These are phyloP conservation scores for Trichoderma sp. DNA, from an alignment of 2,329 filamentous ascomycete genomes.

Conservation along the genomic window DNA sequence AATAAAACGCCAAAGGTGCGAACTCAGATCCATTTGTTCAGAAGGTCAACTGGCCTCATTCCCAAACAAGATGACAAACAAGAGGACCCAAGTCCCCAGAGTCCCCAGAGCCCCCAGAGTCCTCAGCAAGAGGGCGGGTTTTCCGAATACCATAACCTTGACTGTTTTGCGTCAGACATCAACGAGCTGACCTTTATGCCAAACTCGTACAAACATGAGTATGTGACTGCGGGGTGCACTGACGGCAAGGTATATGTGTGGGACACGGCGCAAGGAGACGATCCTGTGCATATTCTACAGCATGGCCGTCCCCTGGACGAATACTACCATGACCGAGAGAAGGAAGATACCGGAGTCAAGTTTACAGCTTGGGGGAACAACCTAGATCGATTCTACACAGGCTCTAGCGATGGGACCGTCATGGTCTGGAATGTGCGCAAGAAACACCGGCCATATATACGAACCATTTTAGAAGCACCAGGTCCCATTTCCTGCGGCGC, in stretches of 20 bases:
- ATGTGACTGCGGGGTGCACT: slow-evolving; percentile 60
- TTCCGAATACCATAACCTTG: slow-evolving; percentile 51
- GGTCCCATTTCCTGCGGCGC: slow-evolving; percentile 57
- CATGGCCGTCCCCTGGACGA: slow-evolving; percentile 49
- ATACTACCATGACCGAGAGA: slow-evolving; percentile 45
- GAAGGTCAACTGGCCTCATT: slow-evolving; percentile 9
- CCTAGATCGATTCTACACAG: slow-evolving; percentile 58
- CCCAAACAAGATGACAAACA: not conserved
- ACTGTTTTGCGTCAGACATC: slow-evolving; percentile 59
- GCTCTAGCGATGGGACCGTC: slow-evolving; percentile 60
- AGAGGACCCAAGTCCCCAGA: not conserved
- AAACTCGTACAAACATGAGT: slow-evolving; percentile 49
- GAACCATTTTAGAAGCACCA: slow-evolving; percentile 52
- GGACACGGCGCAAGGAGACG: slow-evolving; percentile 57
- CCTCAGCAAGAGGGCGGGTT: slow-evolving; percentile 25
- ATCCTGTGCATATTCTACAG: slow-evolving; percentile 52
- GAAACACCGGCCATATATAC: slow-evolving; percentile 44
- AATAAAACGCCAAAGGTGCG: slow-evolving; percentile 39
- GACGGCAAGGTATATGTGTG: slow-evolving; percentile 62
- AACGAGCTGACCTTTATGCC: slow-evolving; percentile 61
- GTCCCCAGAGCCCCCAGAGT: no score
- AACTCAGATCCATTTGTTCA: slow-evolving; percentile 59
- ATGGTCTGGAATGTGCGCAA: slow-evolving; percentile 61
- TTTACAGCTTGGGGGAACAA: slow-evolving; percentile 61
- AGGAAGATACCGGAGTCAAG: slow-evolving; percentile 60